Evolutionary conservation across 2,329 filamentous ascomycete species (phyloP), one percentile per base, ranked within the genome.

Genomic region (Neofusicoccum umdonicola): DNA sequence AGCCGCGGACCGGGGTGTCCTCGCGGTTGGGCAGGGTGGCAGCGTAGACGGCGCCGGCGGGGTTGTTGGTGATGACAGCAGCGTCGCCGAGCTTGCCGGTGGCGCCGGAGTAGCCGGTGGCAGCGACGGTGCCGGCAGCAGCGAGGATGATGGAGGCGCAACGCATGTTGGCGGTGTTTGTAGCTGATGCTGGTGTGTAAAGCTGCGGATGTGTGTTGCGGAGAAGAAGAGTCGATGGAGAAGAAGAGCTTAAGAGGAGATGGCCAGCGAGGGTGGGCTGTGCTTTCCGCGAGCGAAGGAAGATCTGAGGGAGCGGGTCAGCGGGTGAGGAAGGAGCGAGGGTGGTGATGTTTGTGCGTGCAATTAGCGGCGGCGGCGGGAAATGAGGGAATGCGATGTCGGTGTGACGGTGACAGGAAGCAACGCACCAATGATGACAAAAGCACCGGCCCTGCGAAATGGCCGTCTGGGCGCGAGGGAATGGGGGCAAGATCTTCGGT

Each of bases 41-140:
- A 37, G 74, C 66, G 71, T 79, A 81, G 56, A 68, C 69, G 11
- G 74, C 77, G 52, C 79, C 78, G 11, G 67, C 62, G 8, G 79
- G 78, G 68, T 80, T 81, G 70, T 69, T 69, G 47, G 66, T 69
- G 37, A 77, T 70, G 22, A 71, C 68, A 11, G 75, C 73, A 62
- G 80, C 80, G 50, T 71, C 65, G 37, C 69, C 67, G 27, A 68
- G 66, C 60, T 69, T 60, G 35, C 69, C 66, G 9, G 73, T 70
- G 4, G 69, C 67, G 27, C 27, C 27, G 27, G 27, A 31, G 27
- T 31, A 31, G 27, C 27, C 57, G 51, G 74, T 73, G 67, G 58
- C 67, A 66, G 71, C 73, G 54, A 69, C 56, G 27, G 61, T 12
- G 60, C 51, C 27, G 37, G 54, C 64, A 45, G 45, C 68, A 31